Base-by-base conservation (phyloP, 805 yeast genomes). In the Pichia cephalocereana region DNA sequence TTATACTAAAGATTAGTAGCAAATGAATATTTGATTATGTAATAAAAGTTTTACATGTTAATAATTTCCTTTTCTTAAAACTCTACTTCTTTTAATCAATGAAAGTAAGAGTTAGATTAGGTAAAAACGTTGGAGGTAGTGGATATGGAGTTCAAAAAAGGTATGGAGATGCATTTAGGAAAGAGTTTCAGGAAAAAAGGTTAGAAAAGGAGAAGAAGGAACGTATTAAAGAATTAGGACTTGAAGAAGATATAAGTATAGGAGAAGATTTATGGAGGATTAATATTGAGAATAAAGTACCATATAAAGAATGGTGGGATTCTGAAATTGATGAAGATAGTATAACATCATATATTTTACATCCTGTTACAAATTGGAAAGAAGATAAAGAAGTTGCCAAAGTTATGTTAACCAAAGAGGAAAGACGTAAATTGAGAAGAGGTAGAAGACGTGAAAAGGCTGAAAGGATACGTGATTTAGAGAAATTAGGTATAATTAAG, bases 231-330 rank as follows among this genome's bases (percentile, higher is more conserved):
- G 36, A 59, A 63, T 9, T 65, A 70, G 37, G 79, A 79, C 0
- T 75, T 8, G 63, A 71, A 8, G 79, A 90, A 0, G 80, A 83
- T 53, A 61, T 67, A 17, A 56, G 59, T 1, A 49, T 72, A 0
- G 83, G 82, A 5, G 96, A 87, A 57, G 52, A 51, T 48, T 43
- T 75, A 67, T 9, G 84, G 73, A 57, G 63, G 4, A 14, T 5
- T 26, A 17, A 9, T 30, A n/a, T 27, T 27, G 41, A 40, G 19
- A 40, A n/a, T 27, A 17, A 67, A 46, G 89, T 90, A 1, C 95
- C 96, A 0, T 52, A 49, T 2, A 64, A 81, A 2, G 96, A 89
- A 63, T 88, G 96, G 96, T 91, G 97, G 97, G 96, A 91, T 65
- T 61, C 69, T 44, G 66, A 66, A 37, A 70, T 61, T n/a, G 55